These are phyloP conservation scores for Imleria badia DNA, from an alignment of 768 basidiomycete genomes.

Conservation along the genomic window DNA sequence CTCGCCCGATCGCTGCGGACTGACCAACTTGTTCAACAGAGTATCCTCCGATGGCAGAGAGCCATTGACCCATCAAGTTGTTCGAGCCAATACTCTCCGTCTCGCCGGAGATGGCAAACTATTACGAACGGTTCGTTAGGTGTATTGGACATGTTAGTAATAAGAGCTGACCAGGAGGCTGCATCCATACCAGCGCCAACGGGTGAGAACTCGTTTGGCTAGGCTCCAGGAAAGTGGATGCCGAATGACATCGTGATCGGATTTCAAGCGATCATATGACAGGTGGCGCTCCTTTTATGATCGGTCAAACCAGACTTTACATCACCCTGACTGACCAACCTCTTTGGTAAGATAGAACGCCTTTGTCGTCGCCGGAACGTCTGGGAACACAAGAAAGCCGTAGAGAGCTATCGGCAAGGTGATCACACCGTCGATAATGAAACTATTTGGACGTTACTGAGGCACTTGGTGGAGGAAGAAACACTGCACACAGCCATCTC, in stretches of 20 bases:
- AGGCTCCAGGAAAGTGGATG: conserved; percentile 48
- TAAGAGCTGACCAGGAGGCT: conserved; percentile 51
- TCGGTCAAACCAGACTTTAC: neutral
- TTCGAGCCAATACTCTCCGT: conserved; percentile 69
- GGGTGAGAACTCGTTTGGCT: conserved; percentile 47
- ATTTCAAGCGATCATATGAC: conserved; percentile 47
- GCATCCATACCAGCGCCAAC: conserved; percentile 71
- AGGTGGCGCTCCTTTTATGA: conserved; percentile 52
- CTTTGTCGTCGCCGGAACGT: conserved; percentile 60
- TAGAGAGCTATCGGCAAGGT: conserved; percentile 71
- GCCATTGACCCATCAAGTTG: conserved; percentile 73
- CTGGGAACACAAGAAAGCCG: conserved; percentile 72
- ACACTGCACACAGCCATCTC: conserved; percentile 55
- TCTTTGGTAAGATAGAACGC: conserved; percentile 64
- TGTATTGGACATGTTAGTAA: neutral
- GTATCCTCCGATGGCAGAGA: conserved; percentile 60
- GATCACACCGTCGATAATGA: conserved; percentile 70
- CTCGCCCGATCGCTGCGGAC: conserved; percentile 4
- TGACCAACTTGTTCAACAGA: conserved; percentile 61
- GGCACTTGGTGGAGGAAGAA: neutral
- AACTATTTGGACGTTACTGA: conserved; percentile 34
- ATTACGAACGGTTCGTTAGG: neutral
- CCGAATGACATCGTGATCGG: conserved; percentile 39
- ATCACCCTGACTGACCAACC: conserved; percentile 33
- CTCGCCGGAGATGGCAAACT: conserved; percentile 69